These are phyloP conservation scores for Danielozyma ontarioensis DNA, from an alignment of 805 yeast genomes.

Conservation along the genomic window DNA sequence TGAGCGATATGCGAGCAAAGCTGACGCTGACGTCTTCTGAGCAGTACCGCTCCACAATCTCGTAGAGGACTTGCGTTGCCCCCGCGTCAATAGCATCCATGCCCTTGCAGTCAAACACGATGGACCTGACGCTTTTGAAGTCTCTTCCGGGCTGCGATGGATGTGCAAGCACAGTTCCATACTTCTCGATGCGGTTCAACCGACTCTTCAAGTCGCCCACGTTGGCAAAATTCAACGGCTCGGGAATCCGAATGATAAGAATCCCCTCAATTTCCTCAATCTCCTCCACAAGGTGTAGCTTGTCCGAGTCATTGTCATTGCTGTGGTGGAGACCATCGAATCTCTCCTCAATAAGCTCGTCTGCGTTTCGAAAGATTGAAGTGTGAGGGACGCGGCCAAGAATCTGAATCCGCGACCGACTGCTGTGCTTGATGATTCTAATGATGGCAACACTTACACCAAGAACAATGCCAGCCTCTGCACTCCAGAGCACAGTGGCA, in stretches of 20 bases:
- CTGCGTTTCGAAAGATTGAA: conserved; percentile 64
- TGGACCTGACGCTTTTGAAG: conserved; percentile 43
- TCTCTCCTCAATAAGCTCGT: conserved; percentile 45
- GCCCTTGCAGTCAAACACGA: conserved; percentile 76
- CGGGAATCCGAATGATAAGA: conserved; percentile 75
- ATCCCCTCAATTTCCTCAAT: conserved; percentile 60
- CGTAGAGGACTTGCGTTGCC: conserved; percentile 67
- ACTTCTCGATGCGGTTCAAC: conserved; percentile 63
- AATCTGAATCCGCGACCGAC: conserved; percentile 40
- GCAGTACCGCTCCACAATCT: conserved; percentile 51
- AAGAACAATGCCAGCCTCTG: conserved; percentile 31
- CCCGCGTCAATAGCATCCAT: conserved; percentile 78
- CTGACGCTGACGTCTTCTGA: conserved; percentile 52
- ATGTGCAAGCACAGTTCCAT: conserved; percentile 70
- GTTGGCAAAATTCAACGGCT: conserved; percentile 85
- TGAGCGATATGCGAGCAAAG: conserved; percentile 56
- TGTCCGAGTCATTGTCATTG: conserved; percentile 2
- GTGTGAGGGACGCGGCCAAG: conserved; percentile 42
- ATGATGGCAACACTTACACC: conserved; percentile 32
- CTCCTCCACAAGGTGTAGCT: conserved; percentile 19
- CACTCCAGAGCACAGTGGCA: conserved; percentile 31
- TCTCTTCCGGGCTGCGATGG: conserved; percentile 62
- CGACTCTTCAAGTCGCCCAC: conserved; percentile 69
- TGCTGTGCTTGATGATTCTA: conserved; percentile 33
- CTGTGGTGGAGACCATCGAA: too few relatives aligned